Base-by-base conservation (phyloP, 257 asterid species). In the Agastache rugosa region DNA sequence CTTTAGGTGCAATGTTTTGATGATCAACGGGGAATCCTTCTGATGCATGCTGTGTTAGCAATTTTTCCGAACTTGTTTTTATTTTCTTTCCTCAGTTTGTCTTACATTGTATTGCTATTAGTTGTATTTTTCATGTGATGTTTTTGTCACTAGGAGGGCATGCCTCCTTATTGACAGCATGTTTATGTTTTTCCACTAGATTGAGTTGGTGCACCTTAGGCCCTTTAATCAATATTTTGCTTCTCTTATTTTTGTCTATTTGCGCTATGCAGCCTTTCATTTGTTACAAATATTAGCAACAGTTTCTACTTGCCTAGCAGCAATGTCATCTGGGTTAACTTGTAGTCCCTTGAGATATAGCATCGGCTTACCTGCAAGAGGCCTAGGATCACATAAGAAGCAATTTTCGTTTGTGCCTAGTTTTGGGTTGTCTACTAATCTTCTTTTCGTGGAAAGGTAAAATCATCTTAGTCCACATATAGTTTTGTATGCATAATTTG, bases 291-390 rank as follows among this genome's bases (percentile, higher is more conserved):
- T 63, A 61, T 76, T 54, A 39, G 75, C 78, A 53, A 53, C 73
- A 69, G 44, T 20, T 70, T 63, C 39, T 64, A 61, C 62, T 75
- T 69, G 67, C 62, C 69, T 42, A 64, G 80, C 73, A 80, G 85
- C 85, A 75, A 71, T 86, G 74, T 68, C 87, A 70, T 83, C 94
- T 80, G 97, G 97, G 75, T 78, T 91, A 74, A 80, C 87, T 48
- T 87, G 83, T 77, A 79, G 84, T 81, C 91, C 96, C 42, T 55
- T 85, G 64, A 84, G 88, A 73, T 87, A 71, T 72, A 81, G 75
- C 71, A 83, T 84, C 59, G 88, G 84, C 20, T 74, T 75, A 75
- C 89, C 91, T 64, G 71, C 78, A 41, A 79, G 79, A 77, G 78
- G 87, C 66, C 75, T 75, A 15, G 85, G 88, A 44, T 77, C 78